Evolutionary conservation across 495 filamentous ascomycete species (phyloP).

Genomic region (Podospora didyma): DNA sequence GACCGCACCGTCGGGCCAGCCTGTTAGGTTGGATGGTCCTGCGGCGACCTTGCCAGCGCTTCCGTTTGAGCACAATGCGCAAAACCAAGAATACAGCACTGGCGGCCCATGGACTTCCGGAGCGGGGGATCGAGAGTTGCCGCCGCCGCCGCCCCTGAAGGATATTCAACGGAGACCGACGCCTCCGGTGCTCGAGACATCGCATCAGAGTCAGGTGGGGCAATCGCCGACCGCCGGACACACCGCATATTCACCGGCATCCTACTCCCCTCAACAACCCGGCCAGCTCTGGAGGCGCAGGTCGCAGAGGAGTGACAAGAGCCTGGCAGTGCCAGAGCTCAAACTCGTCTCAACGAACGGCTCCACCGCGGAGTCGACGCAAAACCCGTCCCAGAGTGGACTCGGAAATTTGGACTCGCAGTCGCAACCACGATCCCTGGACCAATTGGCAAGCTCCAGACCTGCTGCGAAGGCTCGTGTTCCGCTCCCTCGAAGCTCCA

Average conservation of each 20-base stretch:
- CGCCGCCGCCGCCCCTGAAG: conserved; percentile 39
- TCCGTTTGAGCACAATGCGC: conserved; percentile 21
- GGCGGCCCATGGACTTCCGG: conserved; percentile 5
- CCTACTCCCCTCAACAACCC: conserved; percentile 30
- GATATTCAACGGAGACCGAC: conserved; percentile 21
- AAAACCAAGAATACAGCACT: conserved; percentile 12
- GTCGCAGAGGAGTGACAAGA: conserved; percentile 39
- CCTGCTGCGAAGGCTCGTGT: conserved; percentile 10
- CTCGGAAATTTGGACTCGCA: conserved; percentile 5
- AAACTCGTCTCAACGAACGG: conserved; percentile 41
- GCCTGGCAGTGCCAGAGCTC: conserved; percentile 38
- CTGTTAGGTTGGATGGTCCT: not conserved
- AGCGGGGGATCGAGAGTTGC: conserved; percentile 17
- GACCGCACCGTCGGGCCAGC: conserved; percentile 23
- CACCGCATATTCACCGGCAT: conserved; percentile 5
- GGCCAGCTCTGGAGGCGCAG: conserved; percentile 44
- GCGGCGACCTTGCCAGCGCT: conserved; percentile 7
- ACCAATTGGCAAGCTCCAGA: not conserved
- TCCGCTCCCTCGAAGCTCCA: conserved; percentile 15
- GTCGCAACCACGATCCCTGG: conserved; percentile 10
- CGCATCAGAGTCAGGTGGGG: conserved; percentile 7
- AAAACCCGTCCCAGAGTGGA: conserved; percentile 7
- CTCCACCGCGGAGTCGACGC: conserved; percentile 29
- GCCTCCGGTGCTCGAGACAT: conserved; percentile 4
- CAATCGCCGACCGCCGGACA: conserved; percentile 12